Conservation (phyloP, 2,329 filamentous ascomycete genomes). For the Aspergillus ochraceoroseus region DNA sequence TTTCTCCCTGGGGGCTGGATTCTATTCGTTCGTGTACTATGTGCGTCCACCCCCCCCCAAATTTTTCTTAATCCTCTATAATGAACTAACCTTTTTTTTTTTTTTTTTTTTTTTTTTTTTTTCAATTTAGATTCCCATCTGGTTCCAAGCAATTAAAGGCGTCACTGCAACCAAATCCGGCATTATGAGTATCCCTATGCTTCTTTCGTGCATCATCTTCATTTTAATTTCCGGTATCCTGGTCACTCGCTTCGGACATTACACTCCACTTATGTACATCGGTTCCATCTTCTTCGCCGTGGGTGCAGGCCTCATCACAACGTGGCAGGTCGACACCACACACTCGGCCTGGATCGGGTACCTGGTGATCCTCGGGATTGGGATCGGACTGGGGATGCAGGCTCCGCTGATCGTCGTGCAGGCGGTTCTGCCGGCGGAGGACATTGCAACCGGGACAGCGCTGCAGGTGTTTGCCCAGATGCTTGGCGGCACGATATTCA, state of each 20-base stretch:
- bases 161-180: slow-evolving; percentile 44
- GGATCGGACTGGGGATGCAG: slow-evolving; percentile 36
- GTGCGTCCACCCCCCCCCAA: neutral
- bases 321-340: slow-evolving; percentile 29
- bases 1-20: neutral
- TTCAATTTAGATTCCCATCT: slow-evolving; percentile 38
- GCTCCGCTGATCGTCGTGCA: slow-evolving; percentile 35
- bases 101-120: too few species aligned
- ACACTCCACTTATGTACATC: slow-evolving; percentile 37
- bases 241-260: slow-evolving; percentile 13
- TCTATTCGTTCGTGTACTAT: slow-evolving; percentile 1
- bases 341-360: slow-evolving; percentile 40
- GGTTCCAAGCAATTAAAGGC: slow-evolving; percentile 47
- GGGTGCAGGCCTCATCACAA: slow-evolving; percentile 35
- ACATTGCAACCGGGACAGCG: slow-evolving; percentile 35
- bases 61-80: too few species aligned
- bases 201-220: slow-evolving; percentile 36
- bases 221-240: slow-evolving; percentile 31
- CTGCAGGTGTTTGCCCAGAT: slow-evolving; percentile 36
- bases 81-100: too few species aligned
- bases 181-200: slow-evolving; percentile 42
- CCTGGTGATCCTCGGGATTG: slow-evolving; percentile 35
- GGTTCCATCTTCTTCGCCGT: slow-evolving; percentile 30
- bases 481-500: slow-evolving; percentile 36
- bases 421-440: slow-evolving; percentile 28